Base-by-base conservation (phyloP, 1,284 basidiomycete species). In the Apiotrichum akiyoshidainum region DNA sequence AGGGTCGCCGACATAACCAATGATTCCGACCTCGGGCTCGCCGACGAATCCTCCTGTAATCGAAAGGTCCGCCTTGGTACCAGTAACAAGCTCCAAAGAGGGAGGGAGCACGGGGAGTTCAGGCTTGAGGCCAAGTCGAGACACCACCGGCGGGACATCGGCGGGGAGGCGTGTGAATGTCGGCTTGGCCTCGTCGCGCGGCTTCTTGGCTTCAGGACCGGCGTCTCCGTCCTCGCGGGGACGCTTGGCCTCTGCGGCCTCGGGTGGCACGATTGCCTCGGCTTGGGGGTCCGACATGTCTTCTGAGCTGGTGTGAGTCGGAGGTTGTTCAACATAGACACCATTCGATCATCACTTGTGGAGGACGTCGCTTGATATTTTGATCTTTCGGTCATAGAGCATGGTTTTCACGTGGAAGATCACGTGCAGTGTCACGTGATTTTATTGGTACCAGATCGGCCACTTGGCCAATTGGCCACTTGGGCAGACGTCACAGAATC, bases 1-100 rank as follows among this genome's bases (percentile, higher is more conserved):
- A 58, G 84, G 83, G 22, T 81, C 80, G 13, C 86, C 85, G 62
- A 92, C 84, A 76, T 93, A 96, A 68, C 91, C 88, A 10, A 89
- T 89, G 57, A 97, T 94, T 1, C 93, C 93, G 51, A 95, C 93
- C 70, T 95, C 88, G 9, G 82, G 81, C 75, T 97, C 92, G 56
- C 85, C 79, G 40, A 91, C 83, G 66, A 72, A 71, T 1, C 73
- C 72, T 12, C 60, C 59, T 22, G 67, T 56, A 1, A 58, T 59
- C 3, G 58, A 46, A 52, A 72, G 51, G 52, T 75, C 72, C 2
- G 64, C 37, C 54, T 71, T 68, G 2, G 55, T 47, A 5, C 73
- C 73, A 13, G 67, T 71, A 26, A 70, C 65, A 1, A 72, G 54
- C 51, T 71, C 65, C 2, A 76, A 56, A 1, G 73, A 75, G 6